These are phyloP conservation scores for Eucalyptus decipiens DNA, from an alignment of 345 rosid genomes.

Conservation along the genomic window DNA sequence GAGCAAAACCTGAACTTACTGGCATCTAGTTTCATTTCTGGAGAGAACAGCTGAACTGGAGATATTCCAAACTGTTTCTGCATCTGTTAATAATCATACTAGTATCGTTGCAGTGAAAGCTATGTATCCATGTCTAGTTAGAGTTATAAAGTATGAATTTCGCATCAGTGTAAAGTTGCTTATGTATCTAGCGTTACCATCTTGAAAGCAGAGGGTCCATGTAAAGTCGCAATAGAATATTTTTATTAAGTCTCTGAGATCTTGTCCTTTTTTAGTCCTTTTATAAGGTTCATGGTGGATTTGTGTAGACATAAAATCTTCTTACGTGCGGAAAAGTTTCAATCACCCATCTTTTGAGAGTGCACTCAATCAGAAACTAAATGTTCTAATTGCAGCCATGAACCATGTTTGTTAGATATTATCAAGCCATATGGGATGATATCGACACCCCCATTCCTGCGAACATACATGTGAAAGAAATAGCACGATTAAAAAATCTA, in stretches of 20 bases:
- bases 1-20: no score
- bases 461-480: no score
- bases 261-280: neutral
- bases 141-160: no score
- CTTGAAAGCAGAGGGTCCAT: neutral
- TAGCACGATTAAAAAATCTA: no score
- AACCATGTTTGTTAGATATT: no score
- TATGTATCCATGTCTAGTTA: neutral
- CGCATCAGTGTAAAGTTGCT: neutral
- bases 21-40: neutral
- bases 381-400: no score
- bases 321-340: no score
- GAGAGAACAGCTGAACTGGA: neutral
- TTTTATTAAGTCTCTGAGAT: neutral
- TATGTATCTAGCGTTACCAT: neutral
- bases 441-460: no score
- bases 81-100: rapidly evolving
- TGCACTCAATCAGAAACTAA: no score
- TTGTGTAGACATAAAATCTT: no score
- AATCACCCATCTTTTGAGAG: neutral
- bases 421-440: no score
- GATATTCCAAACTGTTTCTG: neutral
- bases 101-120: neutral
- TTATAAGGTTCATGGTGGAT: no score
- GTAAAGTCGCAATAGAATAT: neutral